Base-by-base conservation (phyloP, 2,329 filamentous ascomycete genomes). In the Pseudopyricularia javanii region DNA sequence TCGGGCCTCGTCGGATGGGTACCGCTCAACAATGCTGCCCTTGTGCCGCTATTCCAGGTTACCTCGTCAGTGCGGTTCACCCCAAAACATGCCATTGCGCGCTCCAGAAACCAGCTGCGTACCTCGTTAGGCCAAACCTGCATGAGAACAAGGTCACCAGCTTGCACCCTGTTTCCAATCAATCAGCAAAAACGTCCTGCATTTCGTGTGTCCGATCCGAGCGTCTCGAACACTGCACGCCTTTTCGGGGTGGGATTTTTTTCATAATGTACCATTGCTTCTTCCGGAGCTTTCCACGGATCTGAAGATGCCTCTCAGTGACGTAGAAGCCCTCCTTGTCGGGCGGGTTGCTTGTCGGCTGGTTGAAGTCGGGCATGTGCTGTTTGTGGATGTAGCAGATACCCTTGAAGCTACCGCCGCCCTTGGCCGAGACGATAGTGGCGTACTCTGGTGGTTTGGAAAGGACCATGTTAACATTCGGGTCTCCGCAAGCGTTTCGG, bases 201-300 rank as follows among this genome's bases (percentile, higher is more conserved):
- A 45, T 15, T 26, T 14, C 15, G 20, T 26, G 7, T 45, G 15
- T 45, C 40, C 20, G 7, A 8, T 14, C 3, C 2, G 40, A 12
- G 40, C 40, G 17, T 24, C 11, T 45, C 28, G 20, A 24, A 26
- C 1, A 11, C 6, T 14, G 20, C 17, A 17, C 14, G 40, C 7
- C 20, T 1, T 22, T 20, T 24, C 40, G 40, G 5, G 28, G 4
- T 4, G 28, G 28, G 5, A 30, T 30, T 30, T n/a, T n/a, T n/a
- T n/a, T 30, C 28, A 30, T 96, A 80, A 96, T 96, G 14, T 52
- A 52, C 90, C 90, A 96, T 71, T 97, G 93, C 82, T 98, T 98
- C 82, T 98, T 98, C 65, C 93, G 85, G 65, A 98, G 87, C 75
- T 98, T 97, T 74, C 91, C 91, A 59, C 91, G 89, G 57, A 70